Evolutionary conservation across 2,329 filamentous ascomycete species (phyloP).

Genomic region (Fusarium sp.): DNA sequence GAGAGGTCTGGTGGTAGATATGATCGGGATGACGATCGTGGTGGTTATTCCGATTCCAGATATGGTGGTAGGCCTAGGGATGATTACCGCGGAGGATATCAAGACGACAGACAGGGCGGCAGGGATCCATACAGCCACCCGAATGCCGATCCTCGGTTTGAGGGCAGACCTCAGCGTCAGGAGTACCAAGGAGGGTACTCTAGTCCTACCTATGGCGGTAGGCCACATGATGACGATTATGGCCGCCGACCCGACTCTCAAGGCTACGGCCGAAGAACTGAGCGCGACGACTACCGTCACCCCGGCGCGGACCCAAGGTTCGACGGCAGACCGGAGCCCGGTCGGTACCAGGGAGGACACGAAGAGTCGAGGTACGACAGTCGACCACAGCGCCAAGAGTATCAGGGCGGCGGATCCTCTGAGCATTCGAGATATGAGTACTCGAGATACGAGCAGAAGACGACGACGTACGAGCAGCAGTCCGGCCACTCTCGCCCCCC

Average conservation of each 20-base stretch:
- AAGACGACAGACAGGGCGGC: background rate
- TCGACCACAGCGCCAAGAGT: slow-evolving; percentile 8
- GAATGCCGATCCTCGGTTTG: slow-evolving; percentile 26
- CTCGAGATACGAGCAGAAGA: slow-evolving; percentile 11
- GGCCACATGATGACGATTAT: background rate
- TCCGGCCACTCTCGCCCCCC: background rate
- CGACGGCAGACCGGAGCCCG: slow-evolving; percentile 8
- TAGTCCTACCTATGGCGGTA: slow-evolving; percentile 8
- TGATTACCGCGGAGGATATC: slow-evolving; percentile 14
- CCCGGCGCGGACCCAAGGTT: slow-evolving; percentile 19
- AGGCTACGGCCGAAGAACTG: slow-evolving; percentile 11
- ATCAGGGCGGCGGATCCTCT: slow-evolving; percentile 9
- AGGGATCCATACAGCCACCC: slow-evolving; percentile 28
- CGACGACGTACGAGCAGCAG: slow-evolving; percentile 12
- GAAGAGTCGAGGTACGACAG: slow-evolving; percentile 15
- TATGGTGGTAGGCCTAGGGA: slow-evolving; percentile 6
- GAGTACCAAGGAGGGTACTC: slow-evolving; percentile 20
- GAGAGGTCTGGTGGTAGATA: slow-evolving; percentile 9
- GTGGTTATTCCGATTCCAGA: background rate
- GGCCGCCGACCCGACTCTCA: slow-evolving; percentile 7
- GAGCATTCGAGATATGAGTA: slow-evolving; percentile 17
- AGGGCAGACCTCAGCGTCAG: slow-evolving; percentile 8
- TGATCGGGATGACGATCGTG: slow-evolving; percentile 11
- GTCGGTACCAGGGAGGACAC: slow-evolving; percentile 6
- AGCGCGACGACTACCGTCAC: slow-evolving; percentile 18